Evolutionary conservation across 164 flowering plant species (phyloP), one percentile per base, ranked within the genome.

Genomic region (Malania oleifera): DNA sequence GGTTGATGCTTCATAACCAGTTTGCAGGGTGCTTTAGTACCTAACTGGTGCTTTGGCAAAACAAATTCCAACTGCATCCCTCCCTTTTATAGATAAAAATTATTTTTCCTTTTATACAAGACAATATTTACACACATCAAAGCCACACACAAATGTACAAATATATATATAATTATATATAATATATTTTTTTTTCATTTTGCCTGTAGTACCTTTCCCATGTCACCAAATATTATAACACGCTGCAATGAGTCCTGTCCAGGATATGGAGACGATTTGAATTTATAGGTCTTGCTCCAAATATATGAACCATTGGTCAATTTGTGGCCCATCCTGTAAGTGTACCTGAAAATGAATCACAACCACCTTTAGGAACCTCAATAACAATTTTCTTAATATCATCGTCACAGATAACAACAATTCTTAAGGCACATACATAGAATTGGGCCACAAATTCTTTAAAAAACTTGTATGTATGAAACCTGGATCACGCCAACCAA

Each of bases 401-500:
- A 11, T 3, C 12, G 17, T 27, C 1, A 37, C 31, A 40, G 10
- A 27, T 14, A 23, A 53, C 17, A 41, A 24, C 26, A 13, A 40
- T 26, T 1, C 12, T 38, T 5, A 23, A 57, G 55, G 55, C 39
- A 29, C 67, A 24, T 85, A 89, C 98, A 51, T 45, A 17, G 68
- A 38, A 65, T 85, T 87, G 10, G 98, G 98, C 98, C 98, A 87
- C 66, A 89, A 67, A 31, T 84, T 68, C 52, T 78, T 80, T 43
- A 89, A 66, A 69, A 89, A 89, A 71, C 96, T 82, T 1, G 98
- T 89, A 57, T 92, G 98, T 27, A 85, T 78, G 72, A 82, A 92
- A 25, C 98, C 98, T 37, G 95, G 96, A 68, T 89, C 88, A 59
- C 96, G 84, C 96, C 98, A 89, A 2, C 96, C 95, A 59, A 87